Conservation (phyloP, 2,329 filamentous ascomycete species). For the Coleophoma eucalyptorum region DNA sequence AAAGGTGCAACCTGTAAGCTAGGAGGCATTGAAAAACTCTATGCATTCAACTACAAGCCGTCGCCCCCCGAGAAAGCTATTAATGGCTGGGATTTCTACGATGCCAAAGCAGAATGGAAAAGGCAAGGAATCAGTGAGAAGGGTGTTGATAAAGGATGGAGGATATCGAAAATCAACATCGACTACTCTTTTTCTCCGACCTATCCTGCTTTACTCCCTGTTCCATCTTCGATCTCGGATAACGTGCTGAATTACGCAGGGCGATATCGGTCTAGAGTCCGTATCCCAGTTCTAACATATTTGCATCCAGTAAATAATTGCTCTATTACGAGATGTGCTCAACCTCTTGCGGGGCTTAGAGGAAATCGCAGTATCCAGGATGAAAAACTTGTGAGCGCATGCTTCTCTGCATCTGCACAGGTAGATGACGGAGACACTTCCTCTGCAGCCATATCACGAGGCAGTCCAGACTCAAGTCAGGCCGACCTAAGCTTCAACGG, state of each 20-base stretch:
- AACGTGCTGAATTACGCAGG: conserved; percentile 93
- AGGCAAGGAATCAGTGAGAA: conserved; percentile 85
- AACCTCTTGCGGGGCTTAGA: conserved; percentile 82
- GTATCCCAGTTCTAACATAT: conserved; percentile 88
- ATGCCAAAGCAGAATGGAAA: conserved; percentile 79
- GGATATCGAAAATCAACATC: conserved; percentile 83
- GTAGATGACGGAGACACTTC: conserved; percentile 18
- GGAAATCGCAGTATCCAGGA: conserved; percentile 92
- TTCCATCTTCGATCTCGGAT: conserved; percentile 90
- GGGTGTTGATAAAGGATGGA: conserved; percentile 62
- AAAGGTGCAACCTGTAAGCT: conserved; percentile 76
- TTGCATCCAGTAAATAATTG: conserved; percentile 97
- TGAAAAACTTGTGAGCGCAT: conserved; percentile 87
- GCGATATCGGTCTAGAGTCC: conserved; percentile 80
- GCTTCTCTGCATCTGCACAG: conserved; percentile 65
- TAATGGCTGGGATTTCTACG: conserved; percentile 81
- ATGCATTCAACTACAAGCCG: conserved; percentile 84
- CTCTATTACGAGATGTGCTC: conserved; percentile 91
- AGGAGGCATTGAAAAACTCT: conserved; percentile 80
- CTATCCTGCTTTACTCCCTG: conserved; percentile 80
- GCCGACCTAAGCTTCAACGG: conserved; percentile 35
- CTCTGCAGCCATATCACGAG: conserved; percentile 20
- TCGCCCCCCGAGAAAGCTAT: conserved; percentile 68
- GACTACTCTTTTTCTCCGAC: conserved; percentile 91
- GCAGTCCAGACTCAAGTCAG: conserved; percentile 45